Percentiles rank a stretch among this genome's conserved stretches.
phyloP scores from a whole-genome alignment of 768 basidiomycete genomes.

The Mycena crocata region DNA sequence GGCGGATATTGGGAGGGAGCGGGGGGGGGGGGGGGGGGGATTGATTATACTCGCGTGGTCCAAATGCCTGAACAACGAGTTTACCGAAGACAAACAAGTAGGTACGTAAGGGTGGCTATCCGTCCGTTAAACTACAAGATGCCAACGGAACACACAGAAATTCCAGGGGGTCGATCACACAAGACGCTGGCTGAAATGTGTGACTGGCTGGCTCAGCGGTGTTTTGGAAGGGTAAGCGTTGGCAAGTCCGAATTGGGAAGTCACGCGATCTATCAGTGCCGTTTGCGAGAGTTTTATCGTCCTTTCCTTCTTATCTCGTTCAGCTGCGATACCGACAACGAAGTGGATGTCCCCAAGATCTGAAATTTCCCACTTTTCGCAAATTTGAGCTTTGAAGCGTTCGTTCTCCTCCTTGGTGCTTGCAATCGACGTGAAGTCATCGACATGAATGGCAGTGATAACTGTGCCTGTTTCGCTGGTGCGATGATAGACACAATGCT shows the following conservation, averaged over 20 bases:
- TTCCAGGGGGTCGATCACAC: no score
- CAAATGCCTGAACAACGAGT: no score
- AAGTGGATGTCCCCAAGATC: slow-evolving; percentile 45
- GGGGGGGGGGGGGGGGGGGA: no score
- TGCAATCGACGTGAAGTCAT: slow-evolving; percentile 44
- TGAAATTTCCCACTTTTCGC: slow-evolving; percentile 43
- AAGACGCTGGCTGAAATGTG: no score
- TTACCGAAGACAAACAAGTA: no score
- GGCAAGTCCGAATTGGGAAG: slow-evolving; percentile 40
- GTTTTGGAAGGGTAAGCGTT: slow-evolving; percentile 43
- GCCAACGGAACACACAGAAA: no score
- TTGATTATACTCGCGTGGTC: no score
- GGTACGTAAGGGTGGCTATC: no score
- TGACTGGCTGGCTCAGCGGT: no score
- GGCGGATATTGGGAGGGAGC: slow-evolving; percentile 39
- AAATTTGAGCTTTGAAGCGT: slow-evolving; percentile 43
- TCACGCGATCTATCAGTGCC: slow-evolving; percentile 43
- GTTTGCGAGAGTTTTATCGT: slow-evolving; percentile 39
- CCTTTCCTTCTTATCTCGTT: slow-evolving; percentile 34
- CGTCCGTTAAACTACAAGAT: no score
- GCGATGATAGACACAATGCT: slow-evolving; percentile 49
- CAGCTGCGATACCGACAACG: slow-evolving; percentile 50
- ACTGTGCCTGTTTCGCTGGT: slow-evolving; percentile 28
- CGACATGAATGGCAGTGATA: slow-evolving; percentile 48
- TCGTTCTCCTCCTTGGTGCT: slow-evolving; percentile 27